Evolutionary conservation across 1,139 yeast genomes (phyloP).

Genomic region (Kodamaea derodonti): DNA sequence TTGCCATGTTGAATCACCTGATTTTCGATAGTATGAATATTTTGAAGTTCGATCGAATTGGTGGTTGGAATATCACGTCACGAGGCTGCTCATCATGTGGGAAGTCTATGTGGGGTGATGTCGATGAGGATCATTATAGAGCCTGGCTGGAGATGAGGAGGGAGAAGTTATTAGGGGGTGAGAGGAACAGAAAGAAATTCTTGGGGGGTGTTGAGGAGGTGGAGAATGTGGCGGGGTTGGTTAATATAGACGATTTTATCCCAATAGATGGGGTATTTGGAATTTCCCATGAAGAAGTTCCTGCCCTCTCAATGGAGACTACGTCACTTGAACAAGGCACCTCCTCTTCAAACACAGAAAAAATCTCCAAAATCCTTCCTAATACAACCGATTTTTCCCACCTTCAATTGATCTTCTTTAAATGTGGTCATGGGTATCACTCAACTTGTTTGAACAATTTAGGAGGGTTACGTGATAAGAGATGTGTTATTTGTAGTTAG

Average conservation of each 20-base stretch:
- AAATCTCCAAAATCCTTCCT: too few relatives aligned
- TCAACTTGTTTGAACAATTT: constrained; percentile 43
- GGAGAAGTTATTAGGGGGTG: constrained; percentile 2
- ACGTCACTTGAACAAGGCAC: background rate
- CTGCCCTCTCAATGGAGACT: background rate
- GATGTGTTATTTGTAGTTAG: constrained; percentile 11
- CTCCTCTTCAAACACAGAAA: too few relatives aligned
- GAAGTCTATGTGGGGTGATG: constrained; percentile 57
- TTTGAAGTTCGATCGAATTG: constrained; percentile 34
- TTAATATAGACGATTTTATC: too few relatives aligned
- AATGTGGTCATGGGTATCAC: constrained; percentile 66
- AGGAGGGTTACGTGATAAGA: constrained; percentile 10
- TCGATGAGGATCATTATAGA: constrained; percentile 22
- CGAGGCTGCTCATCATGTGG: constrained; percentile 72
- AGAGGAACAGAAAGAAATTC: constrained; percentile 5
- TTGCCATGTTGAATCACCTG: constrained; percentile 52
- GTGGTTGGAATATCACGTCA: constrained; percentile 59
- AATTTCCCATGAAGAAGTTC: too few relatives aligned
- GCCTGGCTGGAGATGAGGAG: constrained; percentile 47
- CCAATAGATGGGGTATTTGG: too few relatives aligned
- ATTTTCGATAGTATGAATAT: constrained; percentile 43
- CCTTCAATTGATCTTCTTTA: constrained; percentile 27
- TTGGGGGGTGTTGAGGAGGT: too few relatives aligned
- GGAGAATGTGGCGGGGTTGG: too few relatives aligned
- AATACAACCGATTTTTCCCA: background rate